Percentiles rank a stretch among this genome's conserved stretches.
These are phyloP conservation scores for Penicillium verrucosum DNA, from an alignment of 2,329 filamentous ascomycete species.

Conservation along the genomic window DNA sequence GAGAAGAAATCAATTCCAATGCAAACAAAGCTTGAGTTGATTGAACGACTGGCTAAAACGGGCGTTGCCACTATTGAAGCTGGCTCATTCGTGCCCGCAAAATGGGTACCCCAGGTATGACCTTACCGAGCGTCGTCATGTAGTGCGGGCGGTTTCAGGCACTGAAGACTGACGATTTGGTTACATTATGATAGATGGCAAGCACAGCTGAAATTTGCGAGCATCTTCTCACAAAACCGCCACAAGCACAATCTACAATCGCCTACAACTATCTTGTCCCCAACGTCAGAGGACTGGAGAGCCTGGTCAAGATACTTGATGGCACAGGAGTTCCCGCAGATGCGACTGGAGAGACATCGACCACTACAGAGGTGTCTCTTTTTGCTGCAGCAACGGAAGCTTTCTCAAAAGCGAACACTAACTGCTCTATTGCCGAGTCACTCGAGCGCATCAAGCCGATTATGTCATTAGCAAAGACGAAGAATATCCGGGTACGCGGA, in stretches of 20 bases:
- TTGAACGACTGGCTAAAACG: slow-evolving; percentile 46
- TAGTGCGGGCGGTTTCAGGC: not conserved
- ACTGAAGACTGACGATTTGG: not conserved
- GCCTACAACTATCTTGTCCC: slow-evolving; percentile 66
- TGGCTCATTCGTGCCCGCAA: slow-evolving; percentile 53
- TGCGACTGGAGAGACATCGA: slow-evolving; percentile 28
- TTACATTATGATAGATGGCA: slow-evolving; percentile 52
- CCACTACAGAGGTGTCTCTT: slow-evolving; percentile 57
- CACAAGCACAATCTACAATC: slow-evolving; percentile 50
- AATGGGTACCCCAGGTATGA: slow-evolving; percentile 54
- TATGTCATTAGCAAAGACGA: slow-evolving; percentile 54
- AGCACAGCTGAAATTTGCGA: slow-evolving; percentile 61
- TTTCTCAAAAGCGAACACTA: slow-evolving; percentile 64
- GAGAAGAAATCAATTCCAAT: slow-evolving; percentile 50
- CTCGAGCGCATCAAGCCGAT: slow-evolving; percentile 58
- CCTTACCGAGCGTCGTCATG: slow-evolving; percentile 3
- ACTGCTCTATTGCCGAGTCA: slow-evolving; percentile 62
- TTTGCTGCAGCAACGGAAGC: slow-evolving; percentile 64
- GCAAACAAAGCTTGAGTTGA: slow-evolving; percentile 50
- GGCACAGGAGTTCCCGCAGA: slow-evolving; percentile 35
- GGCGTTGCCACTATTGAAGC: slow-evolving; percentile 52
- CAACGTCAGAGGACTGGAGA: slow-evolving; percentile 60
- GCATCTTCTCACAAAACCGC: slow-evolving; percentile 51
- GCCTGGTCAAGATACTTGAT: slow-evolving; percentile 55
- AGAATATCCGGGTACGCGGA: slow-evolving; percentile 58